Percentiles rank a stretch among this genome's conserved stretches.
Conservation (phyloP, 2,329 filamentous ascomycete genomes). For the Cytospora paraplurivora region DNA sequence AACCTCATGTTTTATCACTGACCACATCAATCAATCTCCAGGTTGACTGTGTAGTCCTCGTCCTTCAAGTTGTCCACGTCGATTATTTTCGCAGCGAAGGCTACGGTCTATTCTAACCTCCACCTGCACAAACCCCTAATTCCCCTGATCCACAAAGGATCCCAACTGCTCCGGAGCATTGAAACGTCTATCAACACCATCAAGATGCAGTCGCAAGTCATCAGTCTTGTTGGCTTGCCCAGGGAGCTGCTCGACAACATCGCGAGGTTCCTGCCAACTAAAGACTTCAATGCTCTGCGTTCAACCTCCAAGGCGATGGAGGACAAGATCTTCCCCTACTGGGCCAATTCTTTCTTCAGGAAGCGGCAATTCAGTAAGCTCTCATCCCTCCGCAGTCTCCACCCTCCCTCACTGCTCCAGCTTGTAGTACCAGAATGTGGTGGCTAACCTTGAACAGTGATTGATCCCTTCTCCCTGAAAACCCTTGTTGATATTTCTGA, state of each 20-base stretch:
- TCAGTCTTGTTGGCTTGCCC: constrained; percentile 45
- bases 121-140: too few species aligned
- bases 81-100: too few species aligned
- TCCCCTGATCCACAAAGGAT: too few species aligned
- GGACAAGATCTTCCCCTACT: constrained; percentile 54
- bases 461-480: constrained; percentile 47
- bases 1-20: too few species aligned
- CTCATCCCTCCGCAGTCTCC: constrained; percentile 44
- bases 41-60: too few species aligned
- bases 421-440: constrained; percentile 31
- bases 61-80: too few species aligned
- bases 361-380: constrained; percentile 61
- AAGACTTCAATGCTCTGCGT: constrained; percentile 58
- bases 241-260: constrained; percentile 62
- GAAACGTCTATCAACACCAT: not conserved
- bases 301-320: constrained; percentile 58
- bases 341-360: constrained; percentile 64
- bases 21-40: too few species aligned
- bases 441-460: constrained; percentile 37
- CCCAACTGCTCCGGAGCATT: not conserved
- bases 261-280: constrained; percentile 53
- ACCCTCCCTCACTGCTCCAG: constrained; percentile 21
- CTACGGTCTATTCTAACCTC: too few species aligned
- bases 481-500: constrained; percentile 55
- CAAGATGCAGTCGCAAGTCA: constrained; percentile 4